Percentiles rank a stretch among this genome's conserved stretches.
Conservation (phyloP, 1,284 basidiomycete species). For the Rhodotorula sp. region DNA sequence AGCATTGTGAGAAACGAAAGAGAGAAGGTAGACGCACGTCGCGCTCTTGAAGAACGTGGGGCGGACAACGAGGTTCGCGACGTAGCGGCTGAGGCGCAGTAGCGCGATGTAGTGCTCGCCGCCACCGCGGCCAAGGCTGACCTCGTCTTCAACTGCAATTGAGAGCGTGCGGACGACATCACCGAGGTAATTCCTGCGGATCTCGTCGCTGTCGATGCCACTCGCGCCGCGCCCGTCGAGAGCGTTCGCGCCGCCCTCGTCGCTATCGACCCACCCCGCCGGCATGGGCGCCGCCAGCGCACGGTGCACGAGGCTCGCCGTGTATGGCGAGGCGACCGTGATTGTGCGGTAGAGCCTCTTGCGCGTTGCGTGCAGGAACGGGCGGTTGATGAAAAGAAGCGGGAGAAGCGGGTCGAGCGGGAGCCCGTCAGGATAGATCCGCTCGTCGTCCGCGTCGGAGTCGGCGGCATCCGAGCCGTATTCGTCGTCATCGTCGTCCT, state of each 20-base stretch:
- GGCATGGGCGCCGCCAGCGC: conserved; percentile 21
- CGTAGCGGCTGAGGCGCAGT: conserved; percentile 22
- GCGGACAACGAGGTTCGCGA: conserved; percentile 34
- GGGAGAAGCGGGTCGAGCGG: conserved; percentile 42
- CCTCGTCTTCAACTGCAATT: conserved; percentile 6
- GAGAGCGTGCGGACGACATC: conserved; percentile 20
- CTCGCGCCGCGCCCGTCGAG: not conserved
- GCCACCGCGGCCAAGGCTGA: conserved; percentile 35
- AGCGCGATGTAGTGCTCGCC: conserved; percentile 33
- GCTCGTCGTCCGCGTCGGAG: not conserved
- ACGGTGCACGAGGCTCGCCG: conserved; percentile 31
- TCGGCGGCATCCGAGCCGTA: conserved; percentile 15
- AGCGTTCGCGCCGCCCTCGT: conserved; percentile 1
- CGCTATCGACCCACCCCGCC: conserved; percentile 20
- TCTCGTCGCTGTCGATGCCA: not conserved
- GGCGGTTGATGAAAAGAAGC: conserved; percentile 37
- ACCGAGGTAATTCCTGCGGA: conserved; percentile 22
- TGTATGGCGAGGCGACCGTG: conserved; percentile 4
- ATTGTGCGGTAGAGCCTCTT: conserved; percentile 34
- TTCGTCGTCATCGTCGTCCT: conserved; percentile 11
- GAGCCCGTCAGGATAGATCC: conserved; percentile 39
- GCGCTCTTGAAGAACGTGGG: conserved; percentile 29
- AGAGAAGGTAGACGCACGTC: conserved; percentile 12
- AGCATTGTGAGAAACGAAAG: not conserved
- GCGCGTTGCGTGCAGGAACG: conserved; percentile 43